Evolutionary conservation across 371 early-diverging fungal species (phyloP), one percentile per base, ranked within the genome.

Genomic region (Mucor saturninus): DNA sequence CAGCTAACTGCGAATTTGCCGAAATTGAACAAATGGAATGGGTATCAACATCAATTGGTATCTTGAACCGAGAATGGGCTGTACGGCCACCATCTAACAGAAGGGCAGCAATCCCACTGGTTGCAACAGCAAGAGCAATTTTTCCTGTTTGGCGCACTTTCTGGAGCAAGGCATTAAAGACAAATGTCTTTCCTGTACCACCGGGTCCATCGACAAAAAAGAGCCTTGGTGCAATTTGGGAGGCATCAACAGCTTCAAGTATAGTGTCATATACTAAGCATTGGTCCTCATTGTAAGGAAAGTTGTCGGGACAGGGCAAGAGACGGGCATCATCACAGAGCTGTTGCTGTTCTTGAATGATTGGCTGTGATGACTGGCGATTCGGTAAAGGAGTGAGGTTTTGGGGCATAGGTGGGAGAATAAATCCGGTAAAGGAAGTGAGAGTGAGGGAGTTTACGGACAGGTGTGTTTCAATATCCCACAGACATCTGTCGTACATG

Each of bases 11-110:
- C 9, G 59, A 53, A 10, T 29, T n/a, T 8, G 39, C 40, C 0
- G 49, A n/a, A 2, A 74, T 54, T 10, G 15, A 14, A 39, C 72
- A 75, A 2, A 61, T 61, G 0, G 67, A 62, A 26, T 40, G 5
- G 5, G 53, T 53, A 35, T 62, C 7, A 13, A 68, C 38, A 14
- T 40, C 31, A 11, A 75, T 11, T 3, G 70, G 70, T 10, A 71
- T 69, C 43, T 59, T 64, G 61, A 75, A 74, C 0, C 11, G n/a
- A 0, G 69, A 71, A 40, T 71, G 75, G 6, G 68, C 71, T 30
- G 75, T 73, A 3, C 67, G 48, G 7, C 72, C 68, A 54, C 63
- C 71, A 39, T 58, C 53, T 15, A 79, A 46, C 6, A 79, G 51
- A 32, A 74, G 45, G 15, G 71, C 68, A 35, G 74, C 73, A 35